Base-by-base conservation (phyloP, 192 early-diverging fungal genomes). In the Coemansia aciculifera region DNA sequence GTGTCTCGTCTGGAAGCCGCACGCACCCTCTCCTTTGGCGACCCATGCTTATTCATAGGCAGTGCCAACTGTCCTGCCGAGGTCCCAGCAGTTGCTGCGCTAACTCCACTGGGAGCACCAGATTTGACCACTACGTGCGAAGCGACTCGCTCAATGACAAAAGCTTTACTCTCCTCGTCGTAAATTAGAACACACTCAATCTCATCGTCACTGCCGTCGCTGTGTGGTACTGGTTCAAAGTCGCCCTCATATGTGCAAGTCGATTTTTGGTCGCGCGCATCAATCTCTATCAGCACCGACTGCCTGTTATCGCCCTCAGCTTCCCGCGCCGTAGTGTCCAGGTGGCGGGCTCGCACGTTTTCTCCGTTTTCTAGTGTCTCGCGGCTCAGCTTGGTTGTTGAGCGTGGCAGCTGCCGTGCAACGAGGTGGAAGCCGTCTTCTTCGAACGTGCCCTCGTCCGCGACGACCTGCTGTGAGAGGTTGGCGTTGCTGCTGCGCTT, bases 201-300 rank as follows among this genome's bases (percentile, higher is more conserved):
- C 12, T 54, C 59, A 3, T 43, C 52, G 29, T 62, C 66, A 31
- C n/a, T 11, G 6, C 24, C 24, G 29, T 62, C 66, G 39, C n/a
- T 12, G 7, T 54, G 23, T 12, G 40, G 8, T n/a, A 39, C 59
- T 2, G 59, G 59, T 56, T 74, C 80, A 57, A 57, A 74, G 21
- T 82, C 80, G 23, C 80, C 80, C 24, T 82, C 80, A 48, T 77
- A 82, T 36, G 72, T 74, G 52, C 72, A 82, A 9, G 62, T 57
- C 0, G 75, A 36, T 40, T 77, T 77, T 49, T 74, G 68, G 66
- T 71, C 69, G n/a, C 39, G 62, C 27, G 72, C 63, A 36, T 71
- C 69, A 9, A 68, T 68, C 38, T 82, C 80, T 12, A 82, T 44
- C 24, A 82, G 43, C 39, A 75, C 34, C 3, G 43, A 27, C 59